Base-by-base conservation (phyloP, 495 filamentous ascomycete genomes). In the Geopyxis carbonaria region DNA sequence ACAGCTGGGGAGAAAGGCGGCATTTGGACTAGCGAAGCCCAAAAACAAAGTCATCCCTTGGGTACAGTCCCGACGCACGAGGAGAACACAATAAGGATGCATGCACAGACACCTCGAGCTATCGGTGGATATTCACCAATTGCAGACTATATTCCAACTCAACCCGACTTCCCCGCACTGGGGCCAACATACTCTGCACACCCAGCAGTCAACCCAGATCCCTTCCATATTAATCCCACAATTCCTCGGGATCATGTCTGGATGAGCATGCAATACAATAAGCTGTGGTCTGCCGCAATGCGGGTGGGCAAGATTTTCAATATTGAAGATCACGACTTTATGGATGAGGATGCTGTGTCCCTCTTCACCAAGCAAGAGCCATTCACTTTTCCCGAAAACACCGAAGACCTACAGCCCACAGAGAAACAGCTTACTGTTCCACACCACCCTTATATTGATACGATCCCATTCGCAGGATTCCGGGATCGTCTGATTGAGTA, bases 361-460 rank as follows among this genome's bases (percentile, higher is more conserved):
- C 39, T 32, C 10, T 55, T 50, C 39, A 33, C 32, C n/a, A 23
- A 40, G 11, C 25, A 25, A 6, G 33, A 36, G 19, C 9, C 33
- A 22, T 36, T 18, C 18, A 14, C 4, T 22, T 21, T 47, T 7
- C 48, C 48, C 9, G 37, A 54, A 1, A 29, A 38, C 31, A 27
- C 47, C 9, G 32, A 30, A 14, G 50, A 55, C 25, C 32, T 55
- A 21, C 15, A 40, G 18, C 45, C 50, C 19, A 54, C 45, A 28
- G 43, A 42, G 35, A 43, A 37, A 24, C 51, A 54, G 27, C 22
- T 33, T 1, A 31, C 28, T 14, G 32, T 50, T 15, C 22, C 22
- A 11, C 51, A 54, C 32, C 51, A 54, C 15, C 50, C 51, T 7
- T 54, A 50, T 36, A 54, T 55, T 22, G 51, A 55, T 38, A 22